Evolutionary conservation across 2,329 filamentous ascomycete genomes (phyloP), one percentile per base, ranked within the genome.

Genomic region (Dactylellina haptotyla): DNA sequence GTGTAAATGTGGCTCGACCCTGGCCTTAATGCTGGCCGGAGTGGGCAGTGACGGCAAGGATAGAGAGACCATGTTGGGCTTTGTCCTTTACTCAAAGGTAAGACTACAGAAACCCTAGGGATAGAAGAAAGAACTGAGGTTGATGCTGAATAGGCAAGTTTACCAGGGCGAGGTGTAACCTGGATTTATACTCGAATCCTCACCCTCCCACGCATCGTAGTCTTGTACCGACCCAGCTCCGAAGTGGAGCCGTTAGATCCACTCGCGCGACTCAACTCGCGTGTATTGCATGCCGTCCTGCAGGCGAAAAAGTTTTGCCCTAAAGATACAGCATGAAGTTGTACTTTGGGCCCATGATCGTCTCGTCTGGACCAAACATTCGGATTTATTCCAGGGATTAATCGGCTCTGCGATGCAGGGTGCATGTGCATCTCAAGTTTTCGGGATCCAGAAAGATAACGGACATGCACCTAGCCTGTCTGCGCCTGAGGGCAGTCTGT

Each of bases 1-100:
- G 67, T 80, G 80, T 30, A 82, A 76, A 39, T 82, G 80, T 75
- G 81, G 81, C 43, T 77, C 78, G 62, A 82, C 73, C 71, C 76
- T 81, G 20, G 80, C 78, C 76, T 80, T 82, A 62, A 82, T 76
- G 41, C 76, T 76, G 25, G 75, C 76, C 2, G 79, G 78, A 50
- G 79, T 56, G 8, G 61, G 69, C 28, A 73, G 26, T 18, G 51
- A 59, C 12, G 66, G 66, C 46, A 72, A 46, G 26, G 58, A 64
- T 41, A 72, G 34, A 20, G 66, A 72, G 28, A 73, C 69, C 69
- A 73, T 73, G 46, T 73, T 73, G 61, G 41, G 48, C 30, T 20
- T 2, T 54, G 45, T 53, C 28, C 23, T 54, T 54, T 41, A 3
- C 37, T 57, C 6, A 16, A 30, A 45, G n/a, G 26, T 20, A 18